Base-by-base conservation (phyloP, 495 filamentous ascomycete species). In the Penicillium odoratum region DNA sequence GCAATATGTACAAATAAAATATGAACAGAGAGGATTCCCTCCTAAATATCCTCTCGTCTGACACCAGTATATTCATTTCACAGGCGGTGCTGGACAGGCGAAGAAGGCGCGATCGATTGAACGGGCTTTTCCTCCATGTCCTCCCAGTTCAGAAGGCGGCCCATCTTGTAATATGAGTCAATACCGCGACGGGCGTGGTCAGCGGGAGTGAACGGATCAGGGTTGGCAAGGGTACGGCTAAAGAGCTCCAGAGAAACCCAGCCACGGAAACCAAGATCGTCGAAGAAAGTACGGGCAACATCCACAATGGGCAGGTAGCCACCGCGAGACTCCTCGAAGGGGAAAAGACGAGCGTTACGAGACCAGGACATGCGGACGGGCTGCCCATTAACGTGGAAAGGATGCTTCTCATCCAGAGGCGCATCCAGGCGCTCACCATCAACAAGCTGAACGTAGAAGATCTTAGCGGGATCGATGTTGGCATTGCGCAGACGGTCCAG, bases 161-260 rank as follows among this genome's bases (percentile, higher is more conserved):
- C 85, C 59, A 76, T 59, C 63, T 73, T 91, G 56, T 71, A 71
- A 85, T 88, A 93, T 51, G 83, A 81, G 48, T 74, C 72, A 26
- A 81, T 81, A 2, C 84, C 90, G 52, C 89, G 74, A 42, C 69
- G 71, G 13, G 89, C 90, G 69, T 92, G 83, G 51, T 85, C 81
- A 47, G 72, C 73, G 0, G 86, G 86, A 8, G 87, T 83, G 0
- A 66, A 68, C 26, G 76, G 57, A 33, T 81, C 77, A 13, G 74
- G 64, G 48, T 89, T 81, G 13, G 78, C 74, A 73, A 91, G 81
- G 30, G 80, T 82, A 40, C 86, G 74, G 65, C 85, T 86, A 66
- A 94, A 94, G 47, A 93, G 69, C 74, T 94, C 90, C 62, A 91
- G 77, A 59, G 84, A 88, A n/a, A 92, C 83, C 88, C 88, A 92